A percentile compares a stretch with the other conserved stretches of the same genome.
These are phyloP conservation scores for Sporisorium sorghi DNA, from an alignment of 1,284 basidiomycete genomes.

Conservation along the genomic window DNA sequence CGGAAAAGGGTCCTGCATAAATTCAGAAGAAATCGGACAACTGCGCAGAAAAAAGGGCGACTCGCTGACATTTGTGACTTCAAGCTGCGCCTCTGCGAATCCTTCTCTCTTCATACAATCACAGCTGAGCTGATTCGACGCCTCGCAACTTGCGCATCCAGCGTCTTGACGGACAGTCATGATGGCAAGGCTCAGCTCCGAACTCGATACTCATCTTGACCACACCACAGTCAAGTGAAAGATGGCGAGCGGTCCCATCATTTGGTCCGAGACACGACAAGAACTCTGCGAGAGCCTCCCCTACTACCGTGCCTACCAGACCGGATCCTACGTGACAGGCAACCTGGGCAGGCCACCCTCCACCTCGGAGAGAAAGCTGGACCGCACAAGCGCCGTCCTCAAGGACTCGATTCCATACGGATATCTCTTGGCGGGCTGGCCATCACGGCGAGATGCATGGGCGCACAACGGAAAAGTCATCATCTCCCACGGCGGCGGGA, in stretches of 20 bases:
- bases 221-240: constrained; percentile 6
- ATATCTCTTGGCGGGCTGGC: constrained; percentile 55
- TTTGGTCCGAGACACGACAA: constrained; percentile 52
- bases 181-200: not conserved
- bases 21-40: not conserved
- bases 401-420: constrained; percentile 43
- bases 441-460: constrained; percentile 46
- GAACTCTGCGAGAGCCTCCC: constrained; percentile 56
- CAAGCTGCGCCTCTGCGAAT: not conserved
- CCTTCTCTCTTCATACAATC: not conserved
- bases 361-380: not conserved
- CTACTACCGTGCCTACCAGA: constrained; percentile 55
- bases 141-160: not conserved
- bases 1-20: not conserved
- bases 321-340: constrained; percentile 39
- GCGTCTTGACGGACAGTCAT: not conserved
- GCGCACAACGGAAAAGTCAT: constrained; percentile 43
- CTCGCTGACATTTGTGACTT: constrained; percentile 1
- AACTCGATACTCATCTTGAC: not conserved
- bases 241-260: constrained; percentile 32
- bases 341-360: constrained; percentile 21
- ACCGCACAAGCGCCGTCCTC: not conserved
- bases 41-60: not conserved
- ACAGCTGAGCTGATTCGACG: not conserved
- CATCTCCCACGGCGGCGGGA: constrained; percentile 53